Evolutionary conservation across 805 yeast species (phyloP), one percentile per base, ranked within the genome.

Genomic region (Vanderwaltozyma verrucispora): DNA sequence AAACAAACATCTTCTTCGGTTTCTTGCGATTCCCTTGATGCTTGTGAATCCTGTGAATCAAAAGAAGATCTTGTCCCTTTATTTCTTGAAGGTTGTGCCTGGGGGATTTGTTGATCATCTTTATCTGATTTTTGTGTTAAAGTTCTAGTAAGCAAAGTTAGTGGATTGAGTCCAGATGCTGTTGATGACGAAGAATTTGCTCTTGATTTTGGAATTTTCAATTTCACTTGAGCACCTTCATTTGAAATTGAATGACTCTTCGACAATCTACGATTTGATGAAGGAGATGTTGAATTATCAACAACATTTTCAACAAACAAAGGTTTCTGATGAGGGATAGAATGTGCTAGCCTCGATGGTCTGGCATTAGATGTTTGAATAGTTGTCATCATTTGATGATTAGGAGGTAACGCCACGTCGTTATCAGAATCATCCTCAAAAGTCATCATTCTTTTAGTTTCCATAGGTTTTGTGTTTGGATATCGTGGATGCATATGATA

Each of bases 1-100:
- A 88, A 88, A 67, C 97, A 89, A 32, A 89, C 98, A 71, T 89
- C 97, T 55, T 86, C 96, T 53, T 89, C 97, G 0, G 95, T 86
- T 54, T 87, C 96, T 49, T 84, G 94, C 4, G 88, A 78, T 15
- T 78, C 75, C 46, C 86, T 68, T 9, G 89, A 80, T 2, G 78
- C 82, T 48, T 75, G 83, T 2, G 88, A 80, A 48, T 74, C 80
- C 46, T 81, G 89, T 42, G 77, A 72, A 49, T 79, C 86, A 12
- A 56, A 43, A 18, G 62, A 51, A 11, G 49, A 36, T 24, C 51
- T 37, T 11, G 58, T 45, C 14, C 39, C 27, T 3, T 47, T 39
- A 32, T 43, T 46, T 32, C 35, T 38, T 19, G 48, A 26, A 3
- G 60, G 63, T 28, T 41, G 40, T 18, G 49, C 42, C 19, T 41